Percentiles rank a stretch among this genome's conserved stretches.
Conservation (phyloP, 2,329 filamentous ascomycete genomes). For the Xylaria sp. region DNA sequence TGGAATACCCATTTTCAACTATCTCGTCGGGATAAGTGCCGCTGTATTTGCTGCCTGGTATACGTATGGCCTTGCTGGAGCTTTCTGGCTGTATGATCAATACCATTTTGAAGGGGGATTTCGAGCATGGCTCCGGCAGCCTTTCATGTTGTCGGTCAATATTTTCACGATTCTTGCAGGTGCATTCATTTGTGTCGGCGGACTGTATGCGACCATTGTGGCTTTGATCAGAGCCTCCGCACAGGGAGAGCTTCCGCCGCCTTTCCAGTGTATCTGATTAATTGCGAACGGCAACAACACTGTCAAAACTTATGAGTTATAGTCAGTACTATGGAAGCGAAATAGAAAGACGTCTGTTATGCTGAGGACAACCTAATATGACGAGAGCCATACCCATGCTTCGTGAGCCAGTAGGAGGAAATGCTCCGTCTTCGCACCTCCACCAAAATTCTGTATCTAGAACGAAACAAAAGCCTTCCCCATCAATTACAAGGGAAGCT, state of each 20-base stretch:
- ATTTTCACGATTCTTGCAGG: constrained; percentile 58
- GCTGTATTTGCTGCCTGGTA: constrained; percentile 65
- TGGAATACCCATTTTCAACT: constrained; percentile 65
- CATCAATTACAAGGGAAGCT: background rate
- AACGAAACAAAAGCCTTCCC: background rate
- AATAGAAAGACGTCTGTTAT: background rate
- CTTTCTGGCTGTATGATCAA: constrained; percentile 63
- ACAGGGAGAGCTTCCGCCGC: constrained; percentile 42
- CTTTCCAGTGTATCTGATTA: constrained; percentile 43
- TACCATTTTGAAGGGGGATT: constrained; percentile 57
- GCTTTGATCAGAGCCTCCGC: constrained; percentile 42
- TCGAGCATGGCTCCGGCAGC: constrained; percentile 52
- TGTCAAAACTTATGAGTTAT: no score
- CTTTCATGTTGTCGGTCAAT: constrained; percentile 54
- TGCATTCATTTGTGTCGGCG: constrained; percentile 60
- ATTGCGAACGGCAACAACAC: background rate
- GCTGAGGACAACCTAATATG: background rate
- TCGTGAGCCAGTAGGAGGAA: background rate
- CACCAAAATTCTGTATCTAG: background rate
- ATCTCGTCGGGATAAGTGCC: constrained; percentile 62
- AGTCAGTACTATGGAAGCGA: background rate
- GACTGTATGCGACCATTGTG: constrained; percentile 61
- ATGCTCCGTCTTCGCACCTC: constrained; percentile 11
- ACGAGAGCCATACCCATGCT: background rate
- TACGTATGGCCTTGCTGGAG: constrained; percentile 63